These are phyloP conservation scores for Suhomyces bolitotheri DNA, from an alignment of 1,139 yeast species.

Conservation along the genomic window DNA sequence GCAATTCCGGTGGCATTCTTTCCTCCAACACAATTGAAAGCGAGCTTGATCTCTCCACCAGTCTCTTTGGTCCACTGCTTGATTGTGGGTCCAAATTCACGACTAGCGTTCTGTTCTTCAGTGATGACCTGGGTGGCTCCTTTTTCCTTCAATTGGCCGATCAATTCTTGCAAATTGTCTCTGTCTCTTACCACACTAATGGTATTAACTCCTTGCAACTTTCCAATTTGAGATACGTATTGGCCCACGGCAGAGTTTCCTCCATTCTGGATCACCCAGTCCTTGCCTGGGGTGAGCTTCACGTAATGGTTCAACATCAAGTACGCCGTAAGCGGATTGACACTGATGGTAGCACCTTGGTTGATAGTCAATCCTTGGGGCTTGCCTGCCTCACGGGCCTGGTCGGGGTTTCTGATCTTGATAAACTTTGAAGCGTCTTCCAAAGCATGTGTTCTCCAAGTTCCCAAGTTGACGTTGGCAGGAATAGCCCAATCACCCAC, in stretches of 20 bases:
- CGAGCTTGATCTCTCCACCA: conserved; percentile 63
- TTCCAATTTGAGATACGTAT: conserved; percentile 85
- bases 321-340: conserved; percentile 91
- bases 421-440: conserved; percentile 52
- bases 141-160: conserved; percentile 52
- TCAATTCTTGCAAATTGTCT: conserved; percentile 65
- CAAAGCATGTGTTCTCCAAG: conserved; percentile 88
- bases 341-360: conserved; percentile 86
- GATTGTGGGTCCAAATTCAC: conserved; percentile 59
- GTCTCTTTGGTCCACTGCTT: conserved; percentile 64
- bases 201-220: conserved; percentile 74
- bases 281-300: conserved; percentile 61
- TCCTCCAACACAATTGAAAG: conserved; percentile 93
- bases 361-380: conserved; percentile 47
- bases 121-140: conserved; percentile 93
- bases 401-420: conserved; percentile 49
- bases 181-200: conserved; percentile 87
- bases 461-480: conserved; percentile 78
- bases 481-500: conserved; percentile 94
- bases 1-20: conserved; percentile 78
- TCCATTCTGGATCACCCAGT: conserved; percentile 96
- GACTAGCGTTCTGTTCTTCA: conserved; percentile 75
- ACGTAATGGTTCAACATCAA: conserved; percentile 78
- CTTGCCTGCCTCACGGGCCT: conserved; percentile 34
- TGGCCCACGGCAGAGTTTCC: conserved; percentile 97